Evolutionary conservation across 176 grass and related monocot genomes (phyloP).

Genomic region (Aegilops sharonensis): DNA sequence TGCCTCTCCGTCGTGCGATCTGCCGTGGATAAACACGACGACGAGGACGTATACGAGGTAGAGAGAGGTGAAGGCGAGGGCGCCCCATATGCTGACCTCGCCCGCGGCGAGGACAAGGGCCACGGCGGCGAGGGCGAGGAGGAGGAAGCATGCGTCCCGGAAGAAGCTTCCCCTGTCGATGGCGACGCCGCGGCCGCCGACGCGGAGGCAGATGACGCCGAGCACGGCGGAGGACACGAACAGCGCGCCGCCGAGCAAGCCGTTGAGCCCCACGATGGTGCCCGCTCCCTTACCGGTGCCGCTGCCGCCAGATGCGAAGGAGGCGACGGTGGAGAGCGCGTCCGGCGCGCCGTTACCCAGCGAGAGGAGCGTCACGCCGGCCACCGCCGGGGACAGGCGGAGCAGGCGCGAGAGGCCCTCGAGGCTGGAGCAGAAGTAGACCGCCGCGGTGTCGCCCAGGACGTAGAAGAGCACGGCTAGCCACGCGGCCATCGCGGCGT

Average conservation of each 20-base stretch:
- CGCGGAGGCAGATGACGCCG: slow-evolving; percentile 51
- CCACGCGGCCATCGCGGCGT: slow-evolving; percentile 41
- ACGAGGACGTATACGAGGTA: slow-evolving; percentile 65
- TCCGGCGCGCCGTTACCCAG: slow-evolving; percentile 77
- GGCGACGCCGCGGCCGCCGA: slow-evolving; percentile 6
- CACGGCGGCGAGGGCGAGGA: slow-evolving; percentile 36
- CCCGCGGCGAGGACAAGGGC: slow-evolving; percentile 35
- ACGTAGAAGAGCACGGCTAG: slow-evolving; percentile 70
- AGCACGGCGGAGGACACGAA: slow-evolving; percentile 69
- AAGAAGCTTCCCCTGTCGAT: slow-evolving; percentile 55
- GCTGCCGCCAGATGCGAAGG: slow-evolving; percentile 12
- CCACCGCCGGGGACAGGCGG: slow-evolving; percentile 56
- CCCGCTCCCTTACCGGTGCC: background rate
- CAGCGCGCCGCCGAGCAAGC: slow-evolving; percentile 58
- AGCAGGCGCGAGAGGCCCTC: slow-evolving; percentile 56
- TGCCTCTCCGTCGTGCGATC: slow-evolving; percentile 6
- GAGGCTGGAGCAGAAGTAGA: slow-evolving; percentile 75
- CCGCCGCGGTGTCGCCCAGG: slow-evolving; percentile 67
- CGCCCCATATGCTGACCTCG: slow-evolving; percentile 47
- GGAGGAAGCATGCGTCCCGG: slow-evolving; percentile 53
- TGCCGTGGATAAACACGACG: slow-evolving; percentile 43
- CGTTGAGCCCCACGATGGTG: slow-evolving; percentile 47
- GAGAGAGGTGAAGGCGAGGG: slow-evolving; percentile 53
- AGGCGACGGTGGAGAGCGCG: slow-evolving; percentile 62
- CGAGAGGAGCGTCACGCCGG: slow-evolving; percentile 72